Evolutionary conservation across 2,329 filamentous ascomycete species (phyloP).

Genomic region (Hirsutella minnesotensis): DNA sequence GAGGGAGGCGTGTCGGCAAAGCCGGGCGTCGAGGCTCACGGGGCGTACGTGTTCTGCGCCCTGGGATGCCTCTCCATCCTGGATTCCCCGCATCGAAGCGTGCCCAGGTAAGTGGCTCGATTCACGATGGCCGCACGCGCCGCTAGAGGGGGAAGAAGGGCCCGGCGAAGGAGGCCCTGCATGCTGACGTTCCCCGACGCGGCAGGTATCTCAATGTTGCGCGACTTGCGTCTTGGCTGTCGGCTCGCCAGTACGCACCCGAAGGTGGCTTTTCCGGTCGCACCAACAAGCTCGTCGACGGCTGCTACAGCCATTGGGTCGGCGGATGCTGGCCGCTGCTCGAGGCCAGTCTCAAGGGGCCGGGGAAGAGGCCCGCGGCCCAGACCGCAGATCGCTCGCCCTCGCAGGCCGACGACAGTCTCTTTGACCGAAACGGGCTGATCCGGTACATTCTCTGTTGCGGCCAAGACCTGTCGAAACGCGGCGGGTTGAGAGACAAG

Average conservation of each 20-base stretch:
- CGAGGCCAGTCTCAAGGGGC: constrained; percentile 60
- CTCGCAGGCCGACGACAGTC: constrained; percentile 25
- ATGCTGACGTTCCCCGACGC: constrained; percentile 18
- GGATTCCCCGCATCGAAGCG: constrained; percentile 62
- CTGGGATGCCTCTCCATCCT: constrained; percentile 81
- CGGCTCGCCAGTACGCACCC: constrained; percentile 75
- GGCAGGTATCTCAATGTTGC: constrained; percentile 64
- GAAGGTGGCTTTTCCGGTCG: constrained; percentile 89
- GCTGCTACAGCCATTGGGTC: constrained; percentile 97
- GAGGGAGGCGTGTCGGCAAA: constrained; percentile 86
- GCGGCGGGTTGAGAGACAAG: constrained; percentile 85
- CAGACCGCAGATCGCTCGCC: constrained; percentile 14
- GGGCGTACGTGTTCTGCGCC: constrained; percentile 92
- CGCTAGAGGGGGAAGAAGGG: constrained; percentile 15
- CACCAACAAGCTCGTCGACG: constrained; percentile 95
- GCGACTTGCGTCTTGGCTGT: constrained; percentile 75
- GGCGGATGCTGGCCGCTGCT: constrained; percentile 89
- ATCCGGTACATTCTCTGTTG: constrained; percentile 83
- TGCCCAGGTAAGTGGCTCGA: constrained; percentile 49
- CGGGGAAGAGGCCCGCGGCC: constrained; percentile 21
- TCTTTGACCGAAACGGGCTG: constrained; percentile 76
- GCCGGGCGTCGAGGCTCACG: constrained; percentile 84
- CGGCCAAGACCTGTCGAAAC: constrained; percentile 60
- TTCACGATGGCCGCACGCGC: constrained; percentile 8
- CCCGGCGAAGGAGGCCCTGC: constrained; percentile 13